Base-by-base conservation (phyloP, 192 early-diverging fungal genomes). In the Helicostylum pulchrum region DNA sequence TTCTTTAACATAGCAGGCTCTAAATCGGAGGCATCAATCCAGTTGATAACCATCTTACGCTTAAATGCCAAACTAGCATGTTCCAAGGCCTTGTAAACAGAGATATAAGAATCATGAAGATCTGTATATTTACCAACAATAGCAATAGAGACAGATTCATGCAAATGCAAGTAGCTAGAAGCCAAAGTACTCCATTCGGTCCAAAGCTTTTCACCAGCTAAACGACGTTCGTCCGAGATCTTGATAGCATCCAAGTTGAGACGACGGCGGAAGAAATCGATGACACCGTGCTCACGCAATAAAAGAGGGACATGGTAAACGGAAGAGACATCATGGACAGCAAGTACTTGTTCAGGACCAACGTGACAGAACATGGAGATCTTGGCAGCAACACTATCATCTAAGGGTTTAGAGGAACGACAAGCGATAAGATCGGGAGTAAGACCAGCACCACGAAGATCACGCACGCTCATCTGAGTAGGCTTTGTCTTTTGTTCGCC, bases 401-500 rank as follows among this genome's bases (percentile, higher is more conserved):
- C 92, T 51, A 99, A 80, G 39, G 87, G 90, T 53, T 88, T 89
- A 43, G 88, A 85, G 60, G 86, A 90, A 65, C 97, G 89, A 80
- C 97, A 99, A 23, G 96, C 97, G 77, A 99, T 92, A 76, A 99
- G 78, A 67, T 99, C 97, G 6, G 97, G 96, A 17, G 89, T 86
- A 45, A 99, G 83, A 58, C 97, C 97, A 50, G 96, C 84, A 65
- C 95, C 95, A 70, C 97, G 84, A 45, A 99, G 81, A 69, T 97
- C 94, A 65, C 95, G 85, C 44, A 99, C 91, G 34, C 90, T 93
- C n/a, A 90, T 85, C 74, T 99, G 97, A 8, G 97, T 99, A 60
- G 97, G 97, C 83, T 99, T 99, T 26, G 96, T 97, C 85, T 99
- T 99, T 75, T 98, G 97, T 75, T 99, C 97, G 60, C 95, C 95